Conservation (phyloP, 2,329 filamentous ascomycete species). For the Ascomycota sp. region DNA sequence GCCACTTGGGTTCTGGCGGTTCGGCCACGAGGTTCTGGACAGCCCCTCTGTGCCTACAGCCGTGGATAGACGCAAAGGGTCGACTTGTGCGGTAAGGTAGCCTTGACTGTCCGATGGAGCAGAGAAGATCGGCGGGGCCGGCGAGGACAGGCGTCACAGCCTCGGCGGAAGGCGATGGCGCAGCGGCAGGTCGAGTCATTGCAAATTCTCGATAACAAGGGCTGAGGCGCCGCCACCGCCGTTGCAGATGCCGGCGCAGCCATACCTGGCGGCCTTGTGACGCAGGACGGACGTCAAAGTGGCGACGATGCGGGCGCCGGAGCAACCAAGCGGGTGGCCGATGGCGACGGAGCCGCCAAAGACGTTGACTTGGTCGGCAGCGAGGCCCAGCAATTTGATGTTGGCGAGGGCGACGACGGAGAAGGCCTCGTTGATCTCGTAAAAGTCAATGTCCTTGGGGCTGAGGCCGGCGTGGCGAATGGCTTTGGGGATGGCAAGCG, state of each 20-base stretch:
- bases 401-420: conserved; percentile 91
- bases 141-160: conserved; percentile 1
- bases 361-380: conserved; percentile 77
- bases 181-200: conserved; percentile 26
- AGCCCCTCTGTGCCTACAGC: too few species aligned
- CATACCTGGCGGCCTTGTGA: conserved; percentile 85
- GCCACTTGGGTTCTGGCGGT: too few species aligned
- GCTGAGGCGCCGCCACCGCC: conserved; percentile 91
- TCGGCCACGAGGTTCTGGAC: too few species aligned
- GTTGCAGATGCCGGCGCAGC: conserved; percentile 91
- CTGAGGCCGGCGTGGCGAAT: conserved; percentile 80
- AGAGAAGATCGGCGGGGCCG: not conserved
- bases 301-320: conserved; percentile 80
- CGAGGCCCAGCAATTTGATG: conserved; percentile 70
- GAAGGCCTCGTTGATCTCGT: conserved; percentile 99
- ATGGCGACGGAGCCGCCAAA: conserved; percentile 91
- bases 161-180: not conserved
- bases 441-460: conserved; percentile 64
- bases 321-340: conserved; percentile 84
- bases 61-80: not conserved
- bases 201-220: conserved; percentile 63
- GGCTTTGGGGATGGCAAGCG: conserved; percentile 91
- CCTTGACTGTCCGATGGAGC: not conserved
- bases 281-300: conserved; percentile 76
- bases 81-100: not conserved